Evolutionary conservation across 768 basidiomycete genomes (phyloP), one percentile per base, ranked within the genome.

Genomic region (Hericium rajendrae): DNA sequence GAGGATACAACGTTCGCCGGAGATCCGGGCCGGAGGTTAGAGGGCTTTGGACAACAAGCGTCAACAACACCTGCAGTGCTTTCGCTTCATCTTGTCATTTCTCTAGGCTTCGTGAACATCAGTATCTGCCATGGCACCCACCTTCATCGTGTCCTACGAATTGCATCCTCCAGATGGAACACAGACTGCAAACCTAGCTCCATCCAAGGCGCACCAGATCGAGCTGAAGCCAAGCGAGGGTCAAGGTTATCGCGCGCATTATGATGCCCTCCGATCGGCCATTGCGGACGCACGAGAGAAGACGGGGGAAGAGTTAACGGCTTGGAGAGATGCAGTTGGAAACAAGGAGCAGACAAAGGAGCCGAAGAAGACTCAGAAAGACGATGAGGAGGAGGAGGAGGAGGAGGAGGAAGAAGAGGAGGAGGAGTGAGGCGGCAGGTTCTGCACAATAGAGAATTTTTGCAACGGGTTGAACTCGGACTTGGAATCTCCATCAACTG

Each of bases 241-340:
- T 12, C 37, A 26, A 24, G 64, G 56, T 1, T 61, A 68, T n/a
- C 67, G 65, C 40, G 63, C 51, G 24, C 85, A 84, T 65, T 88
- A 88, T 57, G 66, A 69, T 1, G 71, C 69, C 2, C 68, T 90
- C 41, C 72, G 75, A 58, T 68, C 62, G 5, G 73, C 81, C 18
- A 72, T 90, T 52, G 71, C 70, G 38, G 70, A 73, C 38, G 84
- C 85, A 28, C 81, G 74, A 60, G 73, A 72, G 46, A 71, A 74
- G 28, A 62, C 87, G 4, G 88, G 88, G 10, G 75, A 81, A 48
- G 84, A 88, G 61, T 67, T 91, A 68, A 90, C 88, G 0, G 76
- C 68, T 5, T 90, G 87, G 88, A 77, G 84, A 64, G 87, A 91
- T 69, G 77, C 78, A 6, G 82, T 89, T 4, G 85, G 87, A 12